Evolutionary conservation across 2,329 filamentous ascomycete genomes (phyloP).

Genomic region (Didymella keratinophila): DNA sequence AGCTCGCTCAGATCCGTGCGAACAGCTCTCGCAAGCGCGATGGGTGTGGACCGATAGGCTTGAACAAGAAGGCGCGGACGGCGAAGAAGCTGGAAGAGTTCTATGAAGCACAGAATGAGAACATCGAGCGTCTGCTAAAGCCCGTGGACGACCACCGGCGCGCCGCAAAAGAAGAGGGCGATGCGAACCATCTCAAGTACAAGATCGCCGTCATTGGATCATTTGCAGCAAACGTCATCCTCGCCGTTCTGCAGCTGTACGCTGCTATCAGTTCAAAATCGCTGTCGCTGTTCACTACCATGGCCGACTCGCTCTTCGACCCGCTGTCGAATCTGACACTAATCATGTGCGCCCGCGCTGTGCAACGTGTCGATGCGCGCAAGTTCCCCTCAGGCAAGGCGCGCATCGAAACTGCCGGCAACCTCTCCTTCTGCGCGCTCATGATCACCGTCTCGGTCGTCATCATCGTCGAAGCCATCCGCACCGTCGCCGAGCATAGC

Average conservation of each 20-base stretch:
- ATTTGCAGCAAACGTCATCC: constrained; percentile 80
- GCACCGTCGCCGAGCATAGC: constrained; percentile 66
- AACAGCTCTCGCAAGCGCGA: constrained; percentile 81
- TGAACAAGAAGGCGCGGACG: constrained; percentile 53
- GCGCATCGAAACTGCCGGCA: constrained; percentile 92
- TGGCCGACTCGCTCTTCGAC: constrained; percentile 95
- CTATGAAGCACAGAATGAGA: constrained; percentile 91
- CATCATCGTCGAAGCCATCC: constrained; percentile 85
- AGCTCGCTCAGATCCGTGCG: constrained; percentile 79
- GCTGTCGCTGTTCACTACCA: constrained; percentile 96
- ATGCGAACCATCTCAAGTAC: constrained; percentile 80
- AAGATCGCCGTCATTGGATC: constrained; percentile 72
- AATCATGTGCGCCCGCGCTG: constrained; percentile 85
- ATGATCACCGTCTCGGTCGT: constrained; percentile 94
- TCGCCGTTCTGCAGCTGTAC: constrained; percentile 85
- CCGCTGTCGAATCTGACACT: constrained; percentile 87
- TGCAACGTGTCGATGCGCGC: constrained; percentile 82
- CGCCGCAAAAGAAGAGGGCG: constrained; percentile 79
- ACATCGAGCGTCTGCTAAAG: constrained; percentile 90
- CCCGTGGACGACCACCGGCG: constrained; percentile 89
- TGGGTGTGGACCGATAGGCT: constrained; percentile 56
- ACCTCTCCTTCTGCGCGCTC: constrained; percentile 94
- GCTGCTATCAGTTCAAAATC: constrained; percentile 86
- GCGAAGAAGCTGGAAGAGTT: constrained; percentile 75
- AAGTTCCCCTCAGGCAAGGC: constrained; percentile 93